These are phyloP conservation scores for Polyporus arcularius DNA, from an alignment of 768 basidiomycete species.

Conservation along the genomic window DNA sequence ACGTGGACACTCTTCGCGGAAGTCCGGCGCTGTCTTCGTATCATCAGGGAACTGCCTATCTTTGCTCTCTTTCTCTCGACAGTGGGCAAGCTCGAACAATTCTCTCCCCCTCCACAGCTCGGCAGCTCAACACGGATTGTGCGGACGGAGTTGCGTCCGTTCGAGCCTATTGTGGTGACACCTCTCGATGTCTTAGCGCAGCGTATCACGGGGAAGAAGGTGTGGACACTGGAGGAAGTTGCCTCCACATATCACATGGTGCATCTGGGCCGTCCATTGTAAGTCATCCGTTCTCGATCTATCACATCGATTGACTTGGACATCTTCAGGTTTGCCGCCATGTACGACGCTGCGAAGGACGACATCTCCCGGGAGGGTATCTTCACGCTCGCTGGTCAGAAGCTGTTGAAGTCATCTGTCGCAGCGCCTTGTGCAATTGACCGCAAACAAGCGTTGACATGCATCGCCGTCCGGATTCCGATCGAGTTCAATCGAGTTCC, in stretches of 20 bases:
- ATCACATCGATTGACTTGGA: not conserved
- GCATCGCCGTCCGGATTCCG: slow-evolving; percentile 25
- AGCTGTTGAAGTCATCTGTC: not conserved
- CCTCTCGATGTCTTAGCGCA: slow-evolving; percentile 30
- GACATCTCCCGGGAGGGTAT: slow-evolving; percentile 7
- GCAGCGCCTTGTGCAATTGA: not conserved
- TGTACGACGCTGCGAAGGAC: slow-evolving; percentile 11
- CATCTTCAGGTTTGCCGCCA: slow-evolving; percentile 2
- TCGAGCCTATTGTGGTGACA: slow-evolving; percentile 23
- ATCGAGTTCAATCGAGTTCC: slow-evolving; percentile 26
- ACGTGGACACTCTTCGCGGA: not conserved
- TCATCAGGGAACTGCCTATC: slow-evolving; percentile 15
- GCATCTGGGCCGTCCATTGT: slow-evolving; percentile 29
- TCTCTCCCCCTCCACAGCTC: slow-evolving; percentile 1
- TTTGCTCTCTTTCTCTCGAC: slow-evolving; percentile 29
- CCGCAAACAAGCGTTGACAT: slow-evolving; percentile 4
- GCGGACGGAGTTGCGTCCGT: slow-evolving; percentile 4
- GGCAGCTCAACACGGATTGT: slow-evolving; percentile 11
- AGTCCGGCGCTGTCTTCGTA: slow-evolving; percentile 17
- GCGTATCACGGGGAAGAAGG: not conserved
- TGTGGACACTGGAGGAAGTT: slow-evolving; percentile 19
- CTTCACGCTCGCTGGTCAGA: slow-evolving; percentile 9
- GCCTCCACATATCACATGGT: slow-evolving; percentile 22
- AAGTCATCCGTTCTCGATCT: not conserved
- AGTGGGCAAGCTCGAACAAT: slow-evolving; percentile 20